These are phyloP conservation scores for Boletus bicolor DNA, from an alignment of 768 basidiomycete genomes.

Conservation along the genomic window DNA sequence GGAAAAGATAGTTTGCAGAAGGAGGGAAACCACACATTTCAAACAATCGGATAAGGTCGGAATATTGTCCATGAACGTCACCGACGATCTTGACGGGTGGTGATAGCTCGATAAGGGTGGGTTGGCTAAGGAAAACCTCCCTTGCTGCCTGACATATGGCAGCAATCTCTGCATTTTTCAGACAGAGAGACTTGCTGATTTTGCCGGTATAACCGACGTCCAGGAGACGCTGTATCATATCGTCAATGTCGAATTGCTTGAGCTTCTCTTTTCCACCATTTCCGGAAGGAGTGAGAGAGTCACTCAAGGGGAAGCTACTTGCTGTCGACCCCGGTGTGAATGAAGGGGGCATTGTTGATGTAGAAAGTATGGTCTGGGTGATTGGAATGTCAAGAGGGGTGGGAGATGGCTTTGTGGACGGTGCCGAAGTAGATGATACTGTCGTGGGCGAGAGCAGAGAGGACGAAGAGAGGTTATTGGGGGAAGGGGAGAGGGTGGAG, in stretches of 20 bases:
- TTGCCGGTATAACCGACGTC: constrained; percentile 98
- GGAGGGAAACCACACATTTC: constrained; percentile 99
- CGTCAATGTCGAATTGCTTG: constrained; percentile 87
- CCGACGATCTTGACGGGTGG: constrained; percentile 99
- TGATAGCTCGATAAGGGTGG: constrained; percentile 93
- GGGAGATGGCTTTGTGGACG: constrained; percentile 40
- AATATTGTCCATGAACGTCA: constrained; percentile 98
- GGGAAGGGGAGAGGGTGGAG: constrained; percentile 37
- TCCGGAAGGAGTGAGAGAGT: constrained; percentile 36
- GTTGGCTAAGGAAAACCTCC: constrained; percentile 94
- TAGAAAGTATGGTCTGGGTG: constrained; percentile 81
- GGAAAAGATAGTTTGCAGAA: constrained; percentile 94
- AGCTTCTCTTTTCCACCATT: constrained; percentile 52
- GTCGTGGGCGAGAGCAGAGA: constrained; percentile 33
- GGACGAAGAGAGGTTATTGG: constrained; percentile 38
- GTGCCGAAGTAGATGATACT: constrained; percentile 11
- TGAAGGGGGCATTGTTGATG: constrained; percentile 47
- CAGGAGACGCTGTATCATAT: constrained; percentile 94
- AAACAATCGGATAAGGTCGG: constrained; percentile 95
- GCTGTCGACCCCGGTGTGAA: constrained; percentile 52
- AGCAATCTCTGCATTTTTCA: constrained; percentile 95
- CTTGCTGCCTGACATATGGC: constrained; percentile 93
- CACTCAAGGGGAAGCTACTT: constrained; percentile 37
- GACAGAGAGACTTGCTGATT: constrained; percentile 90
- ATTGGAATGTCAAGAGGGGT: constrained; percentile 74